These are phyloP conservation scores for Emiliania huxleyi DNA, from an alignment of 78 protist genomes.

Conservation along the genomic window DNA sequence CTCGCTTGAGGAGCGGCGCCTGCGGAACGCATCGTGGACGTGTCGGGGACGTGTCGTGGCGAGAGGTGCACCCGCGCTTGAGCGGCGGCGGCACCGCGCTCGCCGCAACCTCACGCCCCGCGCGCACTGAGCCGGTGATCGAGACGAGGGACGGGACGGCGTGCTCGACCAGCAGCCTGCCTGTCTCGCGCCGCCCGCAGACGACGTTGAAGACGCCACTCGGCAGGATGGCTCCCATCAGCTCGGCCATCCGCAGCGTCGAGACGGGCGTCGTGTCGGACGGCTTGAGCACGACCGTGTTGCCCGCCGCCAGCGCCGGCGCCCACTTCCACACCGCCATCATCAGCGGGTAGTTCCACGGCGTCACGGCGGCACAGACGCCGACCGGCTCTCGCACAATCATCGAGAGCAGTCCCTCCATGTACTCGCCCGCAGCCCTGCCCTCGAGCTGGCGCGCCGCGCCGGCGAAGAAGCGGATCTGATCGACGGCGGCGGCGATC, in stretches of 20 bases:
- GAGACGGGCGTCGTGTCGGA: not conserved
- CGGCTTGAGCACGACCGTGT: not conserved
- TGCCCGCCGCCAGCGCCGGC: conserved; percentile 78
- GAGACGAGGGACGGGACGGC: no score
- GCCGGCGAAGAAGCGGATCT: not conserved
- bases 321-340: conserved; percentile 89
- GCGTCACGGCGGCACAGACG: conserved; percentile 78
- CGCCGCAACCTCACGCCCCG: no score
- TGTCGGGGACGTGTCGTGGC: no score
- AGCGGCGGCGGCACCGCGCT: no score
- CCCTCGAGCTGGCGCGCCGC: not conserved
- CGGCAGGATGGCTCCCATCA: conserved; percentile 39
- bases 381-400: no score
- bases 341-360: conserved; percentile 93
- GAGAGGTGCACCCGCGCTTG: no score
- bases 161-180: conserved; percentile 57
- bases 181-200: conserved; percentile 58
- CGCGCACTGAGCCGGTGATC: no score
- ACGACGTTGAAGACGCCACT: conserved; percentile 83
- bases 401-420: conserved; percentile 65
- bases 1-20: no score
- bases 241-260: not conserved
- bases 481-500: no score
- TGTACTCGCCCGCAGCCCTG: not conserved
- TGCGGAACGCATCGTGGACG: no score